Base-by-base conservation (phyloP, 179 eudicot species). In the Spergularia azorica region DNA sequence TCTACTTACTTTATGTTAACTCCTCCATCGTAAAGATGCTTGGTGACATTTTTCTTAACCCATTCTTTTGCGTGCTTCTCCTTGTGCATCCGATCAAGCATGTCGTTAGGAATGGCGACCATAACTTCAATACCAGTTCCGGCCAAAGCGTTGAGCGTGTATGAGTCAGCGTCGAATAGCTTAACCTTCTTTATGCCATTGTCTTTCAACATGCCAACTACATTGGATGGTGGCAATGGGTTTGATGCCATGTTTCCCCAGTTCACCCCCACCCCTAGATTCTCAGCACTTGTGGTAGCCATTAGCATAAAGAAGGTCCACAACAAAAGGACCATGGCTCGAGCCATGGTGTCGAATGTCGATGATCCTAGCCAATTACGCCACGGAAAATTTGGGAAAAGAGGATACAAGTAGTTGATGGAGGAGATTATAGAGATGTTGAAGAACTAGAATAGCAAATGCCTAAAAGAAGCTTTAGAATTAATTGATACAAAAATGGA, bases 231-330 rank as follows among this genome's bases (percentile, higher is more conserved):
- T 11, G 68, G 72, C 54, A 95, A 72, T 57, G 84, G 89, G 10
- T 89, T 84, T 3, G 97, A 80, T 14, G 88, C 76, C 21, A 84
- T 87, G 13, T 85, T 87, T 0, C 99, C 99, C 97, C 97, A 95
- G n/a, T 95, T 95, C 59, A 93, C 95, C 36, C 99, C 99, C 58
- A 93, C 90, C 38, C 97, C 97, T 9, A 93, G 4, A 15, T 77
- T 83, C 13, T 36, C 83, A 61, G 75, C 63, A 4, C 52, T 76
- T 13, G 52, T 74, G 0, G 21, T 72, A 7, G 76, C 54, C 32
- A 84, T 54, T 0, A 80, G 13, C 64, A 81, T 26, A 12, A 68
- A 32, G 26, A 79, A 56, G 68, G 80, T 80, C 84, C 72, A 80
- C 38, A 79, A 4, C 17, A 52, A 73, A 52, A 72, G 61, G 74